phyloP scores from a whole-genome alignment of 305 asterid genomes.

The Rubia peregrina region DNA sequence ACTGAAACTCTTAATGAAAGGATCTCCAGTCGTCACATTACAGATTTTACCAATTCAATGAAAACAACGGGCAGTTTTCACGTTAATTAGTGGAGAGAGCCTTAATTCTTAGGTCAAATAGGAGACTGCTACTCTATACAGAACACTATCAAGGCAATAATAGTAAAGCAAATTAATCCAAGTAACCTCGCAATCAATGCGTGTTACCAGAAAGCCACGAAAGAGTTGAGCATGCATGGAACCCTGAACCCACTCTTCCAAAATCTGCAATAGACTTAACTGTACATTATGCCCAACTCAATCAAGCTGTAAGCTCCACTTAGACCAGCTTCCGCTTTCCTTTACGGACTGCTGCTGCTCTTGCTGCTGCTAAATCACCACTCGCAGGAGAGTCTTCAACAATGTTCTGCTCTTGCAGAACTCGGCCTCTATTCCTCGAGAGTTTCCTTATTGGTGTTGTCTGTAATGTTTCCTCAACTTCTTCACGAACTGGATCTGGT shows the following conservation, averaged over 20 bases:
- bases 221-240: not conserved
- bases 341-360: slow-evolving; percentile 52
- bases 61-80: not conserved
- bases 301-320: not conserved
- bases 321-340: slow-evolving; percentile 54
- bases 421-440: slow-evolving; percentile 76
- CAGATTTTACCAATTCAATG: not conserved
- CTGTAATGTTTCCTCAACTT: slow-evolving; percentile 31
- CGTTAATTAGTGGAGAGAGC: not conserved
- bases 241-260: not conserved
- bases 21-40: not conserved
- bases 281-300: not conserved
- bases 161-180: not conserved
- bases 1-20: too few relatives aligned
- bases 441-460: slow-evolving; percentile 86
- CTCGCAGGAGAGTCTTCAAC: slow-evolving; percentile 81
- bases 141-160: not conserved
- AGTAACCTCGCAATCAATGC: not conserved
- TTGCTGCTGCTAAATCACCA: slow-evolving; percentile 30
- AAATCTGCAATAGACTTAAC: not conserved
- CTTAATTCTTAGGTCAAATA: not conserved
- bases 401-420: slow-evolving; percentile 62
- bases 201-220: not conserved
- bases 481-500: slow-evolving; percentile 30
- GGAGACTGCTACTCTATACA: slow-evolving; percentile 3